phyloP scores from a whole-genome alignment of 805 yeast genomes.

The Hyphopichia homilentoma region DNA sequence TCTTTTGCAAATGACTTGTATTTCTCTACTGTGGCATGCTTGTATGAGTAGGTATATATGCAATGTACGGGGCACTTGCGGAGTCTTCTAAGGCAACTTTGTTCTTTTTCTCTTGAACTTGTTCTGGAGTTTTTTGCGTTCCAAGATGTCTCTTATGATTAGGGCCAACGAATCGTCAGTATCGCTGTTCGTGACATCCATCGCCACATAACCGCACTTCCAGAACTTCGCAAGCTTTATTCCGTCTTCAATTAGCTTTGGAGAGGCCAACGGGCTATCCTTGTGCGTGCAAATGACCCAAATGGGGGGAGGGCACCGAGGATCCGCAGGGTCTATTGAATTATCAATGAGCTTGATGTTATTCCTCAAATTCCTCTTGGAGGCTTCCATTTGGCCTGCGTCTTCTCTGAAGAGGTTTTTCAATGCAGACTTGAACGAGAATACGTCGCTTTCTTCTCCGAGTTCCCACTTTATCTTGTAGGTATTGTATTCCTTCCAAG shows the following conservation, averaged over 20 bases:
- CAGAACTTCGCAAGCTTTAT: conserved; percentile 52
- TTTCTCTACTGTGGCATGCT: too few species aligned
- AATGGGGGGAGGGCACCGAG: conserved; percentile 56
- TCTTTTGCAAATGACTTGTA: too few species aligned
- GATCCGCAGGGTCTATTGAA: conserved; percentile 31
- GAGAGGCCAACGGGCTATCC: conserved; percentile 55
- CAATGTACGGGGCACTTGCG: too few species aligned
- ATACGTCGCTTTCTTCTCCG: conserved; percentile 67
- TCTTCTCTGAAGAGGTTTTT: conserved; percentile 54
- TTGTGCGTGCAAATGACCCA: conserved; percentile 64
- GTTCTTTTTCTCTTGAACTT: too few species aligned
- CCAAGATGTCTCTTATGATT: conserved; percentile 58
- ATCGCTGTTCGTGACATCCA: conserved; percentile 50
- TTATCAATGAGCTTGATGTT: conserved; percentile 16
- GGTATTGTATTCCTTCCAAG: conserved; percentile 65
- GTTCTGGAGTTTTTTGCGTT: conserved; percentile 24
- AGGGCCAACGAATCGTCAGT: conserved; percentile 57
- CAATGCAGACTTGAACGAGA: conserved; percentile 54
- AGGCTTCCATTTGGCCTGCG: conserved; percentile 14
- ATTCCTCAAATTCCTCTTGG: conserved; percentile 22
- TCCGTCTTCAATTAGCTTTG: conserved; percentile 57
- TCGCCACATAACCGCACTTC: conserved; percentile 62
- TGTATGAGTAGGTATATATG: too few species aligned
- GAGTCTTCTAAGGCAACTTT: too few species aligned
- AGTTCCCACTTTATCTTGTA: conserved; percentile 55